A percentile compares a stretch with the other conserved stretches of the same genome.
phyloP scores from a whole-genome alignment of 148 eudicot genomes.

The Rheum nobile region DNA sequence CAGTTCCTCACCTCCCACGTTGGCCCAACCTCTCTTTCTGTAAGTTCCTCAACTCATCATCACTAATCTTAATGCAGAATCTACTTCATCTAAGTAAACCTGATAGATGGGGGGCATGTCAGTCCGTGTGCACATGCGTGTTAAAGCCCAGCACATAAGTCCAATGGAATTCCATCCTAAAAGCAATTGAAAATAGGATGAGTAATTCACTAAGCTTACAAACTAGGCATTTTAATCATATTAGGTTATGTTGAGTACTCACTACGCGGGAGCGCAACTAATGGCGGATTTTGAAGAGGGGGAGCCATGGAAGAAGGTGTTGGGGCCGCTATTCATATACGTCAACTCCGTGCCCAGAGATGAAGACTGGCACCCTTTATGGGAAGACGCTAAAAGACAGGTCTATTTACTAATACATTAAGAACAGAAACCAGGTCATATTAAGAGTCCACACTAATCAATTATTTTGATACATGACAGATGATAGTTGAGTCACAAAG shows the following conservation, averaged over 20 bases:
- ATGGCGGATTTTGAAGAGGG: slow-evolving; percentile 39
- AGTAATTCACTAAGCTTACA: too few relatives aligned
- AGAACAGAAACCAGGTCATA: neutral
- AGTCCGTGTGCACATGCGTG: too few relatives aligned
- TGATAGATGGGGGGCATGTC: too few relatives aligned
- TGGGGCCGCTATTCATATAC: slow-evolving; percentile 74
- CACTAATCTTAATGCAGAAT: neutral
- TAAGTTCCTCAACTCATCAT: neutral
- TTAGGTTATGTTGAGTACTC: slow-evolving; percentile 52
- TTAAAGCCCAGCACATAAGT: too few relatives aligned
- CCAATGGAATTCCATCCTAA: too few relatives aligned
- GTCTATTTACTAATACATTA: slow-evolving; percentile 11
- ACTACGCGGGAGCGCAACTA: slow-evolving; percentile 63
- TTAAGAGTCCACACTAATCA: neutral
- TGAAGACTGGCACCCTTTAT: slow-evolving; percentile 40
- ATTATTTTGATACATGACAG: neutral
- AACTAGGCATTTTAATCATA: too few relatives aligned
- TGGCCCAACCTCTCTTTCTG: slow-evolving; percentile 59
- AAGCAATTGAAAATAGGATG: too few relatives aligned
- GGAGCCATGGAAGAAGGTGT: slow-evolving; percentile 79
- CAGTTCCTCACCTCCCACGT: slow-evolving; percentile 90
- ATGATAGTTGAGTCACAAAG: neutral
- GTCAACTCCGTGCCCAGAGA: slow-evolving; percentile 37
- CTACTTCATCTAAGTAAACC: too few relatives aligned
- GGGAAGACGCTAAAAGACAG: slow-evolving; percentile 82